phyloP scores from a whole-genome alignment of 192 early-diverging fungal genomes.

The Rhizoclosmatium globosum region DNA sequence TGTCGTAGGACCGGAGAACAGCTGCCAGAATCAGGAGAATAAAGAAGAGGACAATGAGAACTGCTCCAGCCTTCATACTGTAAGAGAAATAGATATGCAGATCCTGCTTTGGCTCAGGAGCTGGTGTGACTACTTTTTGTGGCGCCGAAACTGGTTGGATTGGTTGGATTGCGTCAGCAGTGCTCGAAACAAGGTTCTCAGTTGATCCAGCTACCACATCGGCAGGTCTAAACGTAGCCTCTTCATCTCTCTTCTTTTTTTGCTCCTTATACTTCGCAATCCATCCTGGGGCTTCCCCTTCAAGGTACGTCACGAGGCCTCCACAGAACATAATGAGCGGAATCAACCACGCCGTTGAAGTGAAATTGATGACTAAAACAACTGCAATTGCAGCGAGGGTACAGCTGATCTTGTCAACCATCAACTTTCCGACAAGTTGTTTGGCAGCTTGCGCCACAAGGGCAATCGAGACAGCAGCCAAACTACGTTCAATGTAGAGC shows the following conservation, averaged over 20 bases:
- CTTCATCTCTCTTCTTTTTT: too few species aligned
- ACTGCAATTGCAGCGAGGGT: constrained; percentile 31
- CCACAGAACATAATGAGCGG: constrained; percentile 64
- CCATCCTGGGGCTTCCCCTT: constrained; percentile 8
- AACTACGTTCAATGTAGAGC: constrained; percentile 59
- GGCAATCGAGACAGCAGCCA: constrained; percentile 65
- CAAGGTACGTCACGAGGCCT: constrained; percentile 44
- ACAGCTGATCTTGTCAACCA: constrained; percentile 15
- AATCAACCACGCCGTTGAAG: constrained; percentile 52
- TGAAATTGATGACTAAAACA: constrained; percentile 43
- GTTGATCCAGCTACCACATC: too few species aligned
- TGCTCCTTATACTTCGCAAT: neutral
- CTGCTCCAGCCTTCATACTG: constrained; percentile 34
- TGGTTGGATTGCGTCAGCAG: too few species aligned
- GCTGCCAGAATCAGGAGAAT: constrained; percentile 60
- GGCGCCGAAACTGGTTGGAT: too few species aligned
- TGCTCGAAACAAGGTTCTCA: too few species aligned
- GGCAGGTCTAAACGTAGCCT: too few species aligned
- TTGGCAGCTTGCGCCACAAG: constrained; percentile 67
- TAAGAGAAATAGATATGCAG: constrained; percentile 30
- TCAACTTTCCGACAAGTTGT: constrained; percentile 36
- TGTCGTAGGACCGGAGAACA: constrained; percentile 43
- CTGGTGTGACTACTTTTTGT: neutral
- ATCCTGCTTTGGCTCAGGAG: neutral
- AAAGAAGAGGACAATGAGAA: constrained; percentile 50